These are phyloP conservation scores for Saprolegnia parasitica DNA, from an alignment of 352 stramenopile genomes.

Conservation along the genomic window DNA sequence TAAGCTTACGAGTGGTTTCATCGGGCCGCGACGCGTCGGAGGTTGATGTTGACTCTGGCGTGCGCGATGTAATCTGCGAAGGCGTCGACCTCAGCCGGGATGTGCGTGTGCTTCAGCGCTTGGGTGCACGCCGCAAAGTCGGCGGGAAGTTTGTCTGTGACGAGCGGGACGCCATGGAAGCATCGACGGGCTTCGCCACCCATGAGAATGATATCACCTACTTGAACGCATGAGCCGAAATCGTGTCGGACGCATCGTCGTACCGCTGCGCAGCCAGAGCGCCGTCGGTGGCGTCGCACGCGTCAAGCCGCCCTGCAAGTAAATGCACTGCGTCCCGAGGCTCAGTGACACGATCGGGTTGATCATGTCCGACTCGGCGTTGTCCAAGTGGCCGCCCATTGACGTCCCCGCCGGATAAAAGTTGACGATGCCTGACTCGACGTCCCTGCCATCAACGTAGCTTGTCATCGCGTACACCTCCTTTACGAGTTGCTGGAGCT, in stretches of 20 bases:
- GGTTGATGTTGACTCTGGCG: slow-evolving; percentile 29
- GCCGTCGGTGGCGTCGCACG: slow-evolving; percentile 5
- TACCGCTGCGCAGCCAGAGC: slow-evolving; percentile 20
- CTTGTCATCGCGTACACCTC: slow-evolving; percentile 25
- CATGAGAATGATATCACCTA: slow-evolving; percentile 28
- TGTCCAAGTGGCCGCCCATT: slow-evolving; percentile 27
- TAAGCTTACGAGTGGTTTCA: not conserved
- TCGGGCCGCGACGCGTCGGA: slow-evolving; percentile 5
- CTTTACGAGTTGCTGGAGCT: slow-evolving; percentile 21
- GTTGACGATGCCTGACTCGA: slow-evolving; percentile 24
- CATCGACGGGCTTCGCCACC: slow-evolving; percentile 21
- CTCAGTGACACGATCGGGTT: slow-evolving; percentile 27
- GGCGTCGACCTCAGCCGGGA: slow-evolving; percentile 1
- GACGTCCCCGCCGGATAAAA: slow-evolving; percentile 26
- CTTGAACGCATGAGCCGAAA: slow-evolving; percentile 4
- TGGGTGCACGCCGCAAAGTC: slow-evolving; percentile 3
- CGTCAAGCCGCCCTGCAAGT: slow-evolving; percentile 25
- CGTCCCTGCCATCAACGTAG: slow-evolving; percentile 1
- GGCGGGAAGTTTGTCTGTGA: slow-evolving; percentile 11
- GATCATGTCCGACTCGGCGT: slow-evolving; percentile 27
- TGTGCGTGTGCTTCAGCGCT: slow-evolving; percentile 1
- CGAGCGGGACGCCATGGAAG: slow-evolving; percentile 28
- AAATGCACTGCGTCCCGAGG: slow-evolving; percentile 26
- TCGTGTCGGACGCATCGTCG: slow-evolving; percentile 4
- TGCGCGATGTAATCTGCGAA: slow-evolving; percentile 17